Percentiles rank a stretch among this genome's conserved stretches.
Conservation (phyloP, 176 grass and related monocot species). For the Musa beccarii region DNA sequence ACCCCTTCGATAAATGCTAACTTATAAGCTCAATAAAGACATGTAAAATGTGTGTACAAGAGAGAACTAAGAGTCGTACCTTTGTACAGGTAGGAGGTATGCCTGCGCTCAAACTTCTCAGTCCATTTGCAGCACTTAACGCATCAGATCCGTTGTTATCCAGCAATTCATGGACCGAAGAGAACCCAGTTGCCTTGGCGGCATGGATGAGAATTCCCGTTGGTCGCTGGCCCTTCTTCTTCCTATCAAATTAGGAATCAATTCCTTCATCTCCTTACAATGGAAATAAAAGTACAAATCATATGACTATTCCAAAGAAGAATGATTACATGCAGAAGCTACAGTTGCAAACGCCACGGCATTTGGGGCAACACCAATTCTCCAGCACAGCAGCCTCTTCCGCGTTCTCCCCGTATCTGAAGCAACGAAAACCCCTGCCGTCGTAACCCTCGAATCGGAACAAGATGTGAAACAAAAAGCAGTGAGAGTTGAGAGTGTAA, state of each 20-base stretch:
- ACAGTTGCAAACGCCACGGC: conserved; percentile 89
- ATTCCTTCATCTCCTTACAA: not conserved
- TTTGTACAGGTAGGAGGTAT: conserved; percentile 23
- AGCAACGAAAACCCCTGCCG: not conserved
- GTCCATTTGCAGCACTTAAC: conserved; percentile 34
- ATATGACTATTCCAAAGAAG: not conserved
- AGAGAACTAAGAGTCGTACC: conserved; percentile 16
- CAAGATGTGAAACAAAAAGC: conserved; percentile 2
- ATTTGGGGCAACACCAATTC: conserved; percentile 82
- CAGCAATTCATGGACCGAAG: conserved; percentile 69
- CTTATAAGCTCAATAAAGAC: not conserved
- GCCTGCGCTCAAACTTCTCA: conserved; percentile 11
- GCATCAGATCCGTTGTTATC: conserved; percentile 32
- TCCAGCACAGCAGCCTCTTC: conserved; percentile 34
- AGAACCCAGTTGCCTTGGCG: conserved; percentile 70
- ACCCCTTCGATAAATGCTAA: conserved; percentile 9
- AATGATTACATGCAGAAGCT: conserved; percentile 79
- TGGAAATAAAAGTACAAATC: no score
- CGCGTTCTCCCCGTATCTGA: conserved; percentile 72
- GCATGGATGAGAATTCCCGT: conserved; percentile 74
- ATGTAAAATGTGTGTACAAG: not conserved
- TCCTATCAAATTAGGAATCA: conserved; percentile 35
- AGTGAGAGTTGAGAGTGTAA: not conserved
- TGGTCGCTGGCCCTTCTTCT: conserved; percentile 69
- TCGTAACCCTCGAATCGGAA: conserved; percentile 2